phyloP scores from a whole-genome alignment of 2,329 filamentous ascomycete genomes.

The Microsporum audouinii region DNA sequence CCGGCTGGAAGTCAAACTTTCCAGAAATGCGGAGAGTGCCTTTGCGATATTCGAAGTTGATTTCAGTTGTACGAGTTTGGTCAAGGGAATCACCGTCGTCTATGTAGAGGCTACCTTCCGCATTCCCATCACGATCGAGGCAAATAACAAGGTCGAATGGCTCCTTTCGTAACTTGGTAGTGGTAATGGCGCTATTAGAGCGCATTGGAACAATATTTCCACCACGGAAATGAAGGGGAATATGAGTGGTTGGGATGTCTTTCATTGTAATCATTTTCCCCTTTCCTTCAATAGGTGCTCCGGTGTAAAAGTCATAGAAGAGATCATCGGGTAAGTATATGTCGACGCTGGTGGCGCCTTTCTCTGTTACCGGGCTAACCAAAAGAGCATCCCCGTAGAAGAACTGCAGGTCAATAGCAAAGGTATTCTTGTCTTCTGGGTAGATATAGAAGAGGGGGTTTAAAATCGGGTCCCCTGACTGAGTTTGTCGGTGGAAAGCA shows the following conservation, averaged over 20 bases:
- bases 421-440: slow-evolving; percentile 44
- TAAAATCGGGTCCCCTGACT: slow-evolving; percentile 53
- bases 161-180: slow-evolving; percentile 47
- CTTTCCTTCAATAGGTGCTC: slow-evolving; percentile 35
- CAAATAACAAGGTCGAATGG: slow-evolving; percentile 63
- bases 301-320: slow-evolving; percentile 52
- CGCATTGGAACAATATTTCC: slow-evolving; percentile 51
- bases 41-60: slow-evolving; percentile 47
- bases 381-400: slow-evolving; percentile 49
- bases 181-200: slow-evolving; percentile 46
- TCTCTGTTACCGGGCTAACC: slow-evolving; percentile 45
- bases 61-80: slow-evolving; percentile 43
- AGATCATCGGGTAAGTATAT: slow-evolving; percentile 48
- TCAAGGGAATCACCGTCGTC: slow-evolving; percentile 63
- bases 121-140: slow-evolving; percentile 49
- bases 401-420: slow-evolving; percentile 44
- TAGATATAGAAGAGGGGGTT: slow-evolving; percentile 64
- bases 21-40: slow-evolving; percentile 24
- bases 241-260: slow-evolving; percentile 40
- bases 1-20: slow-evolving; percentile 10
- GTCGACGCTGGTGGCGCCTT: slow-evolving; percentile 42
- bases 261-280: slow-evolving; percentile 36
- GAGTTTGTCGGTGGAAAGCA: slow-evolving; percentile 49
- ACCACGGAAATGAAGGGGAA: slow-evolving; percentile 53
- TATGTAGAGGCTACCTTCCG: slow-evolving; percentile 58